phyloP scores from a whole-genome alignment of 2,329 filamentous ascomycete species.

The Pseudogymnoascus sp. region DNA sequence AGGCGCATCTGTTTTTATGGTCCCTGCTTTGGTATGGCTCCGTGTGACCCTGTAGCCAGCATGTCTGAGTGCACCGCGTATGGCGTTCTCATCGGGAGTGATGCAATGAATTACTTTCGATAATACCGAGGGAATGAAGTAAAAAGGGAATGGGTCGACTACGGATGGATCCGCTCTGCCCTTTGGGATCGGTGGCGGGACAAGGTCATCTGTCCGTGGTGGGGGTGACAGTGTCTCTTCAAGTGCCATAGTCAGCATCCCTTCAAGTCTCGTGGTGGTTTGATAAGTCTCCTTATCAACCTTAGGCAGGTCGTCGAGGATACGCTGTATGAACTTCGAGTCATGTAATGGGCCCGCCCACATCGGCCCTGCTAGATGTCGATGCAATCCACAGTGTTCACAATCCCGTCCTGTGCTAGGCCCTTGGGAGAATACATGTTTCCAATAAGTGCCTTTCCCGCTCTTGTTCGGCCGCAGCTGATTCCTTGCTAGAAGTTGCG shows the following conservation, averaged over 20 bases:
- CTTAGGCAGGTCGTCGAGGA: slow-evolving; percentile 63
- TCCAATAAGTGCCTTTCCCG: slow-evolving; percentile 61
- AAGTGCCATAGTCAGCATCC: slow-evolving; percentile 82
- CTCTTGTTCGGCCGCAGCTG: slow-evolving; percentile 61
- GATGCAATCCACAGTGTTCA: slow-evolving; percentile 76
- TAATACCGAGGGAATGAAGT: slow-evolving; percentile 67
- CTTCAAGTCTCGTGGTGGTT: slow-evolving; percentile 72
- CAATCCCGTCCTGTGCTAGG: slow-evolving; percentile 61
- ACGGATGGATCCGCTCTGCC: slow-evolving; percentile 46
- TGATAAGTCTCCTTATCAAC: slow-evolving; percentile 63
- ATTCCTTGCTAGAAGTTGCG: slow-evolving; percentile 67
- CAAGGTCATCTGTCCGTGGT: slow-evolving; percentile 16
- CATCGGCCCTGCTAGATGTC: slow-evolving; percentile 88
- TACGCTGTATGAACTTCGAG: slow-evolving; percentile 66
- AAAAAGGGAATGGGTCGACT: slow-evolving; percentile 74
- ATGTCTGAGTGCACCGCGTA: slow-evolving; percentile 72
- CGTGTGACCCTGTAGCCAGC: slow-evolving; percentile 76
- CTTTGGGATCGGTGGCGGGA: slow-evolving; percentile 19
- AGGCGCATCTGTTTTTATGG: slow-evolving; percentile 87
- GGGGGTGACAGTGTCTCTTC: slow-evolving; percentile 49
- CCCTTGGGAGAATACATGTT: slow-evolving; percentile 65
- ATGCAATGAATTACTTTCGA: slow-evolving; percentile 69
- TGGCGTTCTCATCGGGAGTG: slow-evolving; percentile 67
- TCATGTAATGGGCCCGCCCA: slow-evolving; percentile 87
- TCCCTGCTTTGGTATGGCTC: slow-evolving; percentile 82